A percentile compares a stretch with the other conserved stretches of the same genome.
Conservation (phyloP, 2,329 filamentous ascomycete species). For the Tolypocladium guangdongense region DNA sequence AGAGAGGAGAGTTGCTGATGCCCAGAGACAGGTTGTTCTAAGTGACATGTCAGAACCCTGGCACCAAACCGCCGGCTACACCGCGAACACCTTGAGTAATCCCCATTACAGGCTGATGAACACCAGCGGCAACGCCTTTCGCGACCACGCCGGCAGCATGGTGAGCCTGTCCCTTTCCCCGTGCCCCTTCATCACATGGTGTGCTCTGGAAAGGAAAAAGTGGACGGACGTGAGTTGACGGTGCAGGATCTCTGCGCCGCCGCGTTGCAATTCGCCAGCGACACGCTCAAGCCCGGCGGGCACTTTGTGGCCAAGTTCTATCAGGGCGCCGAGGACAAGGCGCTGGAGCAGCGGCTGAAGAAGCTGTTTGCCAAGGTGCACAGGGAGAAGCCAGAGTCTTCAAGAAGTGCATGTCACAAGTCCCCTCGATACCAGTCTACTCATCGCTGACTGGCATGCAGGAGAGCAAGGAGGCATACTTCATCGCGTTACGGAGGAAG, state of each 20-base stretch:
- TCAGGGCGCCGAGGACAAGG: slow-evolving; percentile 77
- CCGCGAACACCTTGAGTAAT: slow-evolving; percentile 86
- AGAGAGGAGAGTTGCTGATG: slow-evolving; percentile 7
- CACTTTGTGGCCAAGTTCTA: slow-evolving; percentile 98
- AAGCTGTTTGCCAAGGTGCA: slow-evolving; percentile 70
- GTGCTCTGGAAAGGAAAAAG: background rate
- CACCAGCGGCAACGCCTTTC: slow-evolving; percentile 77
- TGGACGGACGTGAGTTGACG: background rate
- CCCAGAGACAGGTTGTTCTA: slow-evolving; percentile 55
- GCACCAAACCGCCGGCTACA: slow-evolving; percentile 67
- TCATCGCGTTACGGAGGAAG: slow-evolving; percentile 68
- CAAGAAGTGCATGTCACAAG: slow-evolving; percentile 56
- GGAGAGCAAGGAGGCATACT: slow-evolving; percentile 64
- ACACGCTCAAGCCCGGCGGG: slow-evolving; percentile 71
- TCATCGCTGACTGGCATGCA: slow-evolving; percentile 4
- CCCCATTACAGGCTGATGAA: slow-evolving; percentile 99
- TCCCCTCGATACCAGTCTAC: background rate
- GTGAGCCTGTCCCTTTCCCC: too few relatives aligned
- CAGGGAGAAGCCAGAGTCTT: slow-evolving; percentile 85
- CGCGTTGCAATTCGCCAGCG: slow-evolving; percentile 73
- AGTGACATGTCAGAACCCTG: slow-evolving; percentile 99
- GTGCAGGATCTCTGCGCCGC: slow-evolving; percentile 80
- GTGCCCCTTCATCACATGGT: too few relatives aligned
- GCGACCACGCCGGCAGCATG: slow-evolving; percentile 91
- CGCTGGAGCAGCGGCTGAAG: slow-evolving; percentile 62